Base-by-base conservation (phyloP, 179 eudicot genomes). In the Heliamphora ciliata region DNA sequence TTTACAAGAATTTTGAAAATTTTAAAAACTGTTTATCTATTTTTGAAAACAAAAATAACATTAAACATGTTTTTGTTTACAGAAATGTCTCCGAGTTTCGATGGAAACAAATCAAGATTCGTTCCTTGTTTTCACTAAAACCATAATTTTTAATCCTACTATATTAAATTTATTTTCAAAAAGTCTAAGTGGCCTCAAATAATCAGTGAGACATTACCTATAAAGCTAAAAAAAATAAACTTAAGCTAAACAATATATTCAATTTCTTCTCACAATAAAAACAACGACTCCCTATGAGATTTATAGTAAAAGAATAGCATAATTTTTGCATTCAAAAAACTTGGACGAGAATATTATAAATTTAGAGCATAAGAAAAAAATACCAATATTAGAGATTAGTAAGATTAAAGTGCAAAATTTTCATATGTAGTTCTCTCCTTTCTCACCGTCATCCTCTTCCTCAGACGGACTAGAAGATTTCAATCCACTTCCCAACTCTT, bases 401-500 rank as follows among this genome's bases (percentile, higher is more conserved):
- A 40, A 31, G 24, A 18, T 8, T 8, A 5, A 14, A 76, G 46
- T 14, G 14, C 3, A n/a, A 63, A 60, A 58, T 5, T 46, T 13
- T 51, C 59, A 74, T 44, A 31, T 76, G 79, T 18, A 77, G 44
- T 75, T 82, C 76, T 71, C 55, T 82, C 80, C 81, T 46, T 77
- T 55, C 76, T 68, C 80, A 74, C 70, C 86, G 72, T 88, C 86
- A 81, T 78, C 85, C 46, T 88, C 87, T 69, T 87, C 88, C 47
- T 83, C 91, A n/a, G 83, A 81, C 71, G 50, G 77, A 52, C 81
- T 64, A 80, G 54, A 66, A n/a, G 88, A 86, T 76, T 87, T 90
- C 44, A 75, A 77, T 15, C 78, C 89, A 74, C 78, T 77, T 59
- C 85, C 87, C 46, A 75, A 52, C 79, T 88, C 89, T 83, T 91